Conservation (phyloP, 306 rosid genomes). For the Rubus idaeus region DNA sequence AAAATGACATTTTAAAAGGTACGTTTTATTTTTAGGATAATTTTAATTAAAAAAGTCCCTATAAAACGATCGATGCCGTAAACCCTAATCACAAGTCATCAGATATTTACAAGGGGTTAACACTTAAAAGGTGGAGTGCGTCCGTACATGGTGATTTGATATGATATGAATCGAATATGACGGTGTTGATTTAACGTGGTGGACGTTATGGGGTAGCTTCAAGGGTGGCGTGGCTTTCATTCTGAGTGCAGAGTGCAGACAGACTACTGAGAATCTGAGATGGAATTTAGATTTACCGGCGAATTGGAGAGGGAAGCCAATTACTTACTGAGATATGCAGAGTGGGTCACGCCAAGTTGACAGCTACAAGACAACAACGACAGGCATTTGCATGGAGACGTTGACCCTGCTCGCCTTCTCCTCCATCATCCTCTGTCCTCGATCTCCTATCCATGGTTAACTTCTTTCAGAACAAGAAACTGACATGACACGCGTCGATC, state of each 20-base stretch:
- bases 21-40: no score
- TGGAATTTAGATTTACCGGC: not conserved
- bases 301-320: not conserved
- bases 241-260: no score
- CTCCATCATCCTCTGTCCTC: not conserved
- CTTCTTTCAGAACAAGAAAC: not conserved
- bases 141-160: no score
- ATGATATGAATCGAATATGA: no score
- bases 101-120: no score
- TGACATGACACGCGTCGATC: not conserved
- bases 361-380: constrained; percentile 42
- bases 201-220: no score
- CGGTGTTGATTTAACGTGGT: no score
- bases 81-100: no score
- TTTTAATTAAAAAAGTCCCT: no score
- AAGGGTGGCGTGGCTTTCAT: not conserved
- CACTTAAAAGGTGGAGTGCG: no score
- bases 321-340: not conserved
- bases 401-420: not conserved
- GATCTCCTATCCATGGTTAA: not conserved
- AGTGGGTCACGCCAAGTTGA: constrained; percentile 31
- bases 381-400: constrained; percentile 6
- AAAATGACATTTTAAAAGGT: no score
- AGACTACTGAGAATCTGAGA: not conserved
- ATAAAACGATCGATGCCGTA: no score